Evolutionary conservation across 169 alveolate genomes (phyloP).

Genomic region (Eimeria necatrix): DNA sequence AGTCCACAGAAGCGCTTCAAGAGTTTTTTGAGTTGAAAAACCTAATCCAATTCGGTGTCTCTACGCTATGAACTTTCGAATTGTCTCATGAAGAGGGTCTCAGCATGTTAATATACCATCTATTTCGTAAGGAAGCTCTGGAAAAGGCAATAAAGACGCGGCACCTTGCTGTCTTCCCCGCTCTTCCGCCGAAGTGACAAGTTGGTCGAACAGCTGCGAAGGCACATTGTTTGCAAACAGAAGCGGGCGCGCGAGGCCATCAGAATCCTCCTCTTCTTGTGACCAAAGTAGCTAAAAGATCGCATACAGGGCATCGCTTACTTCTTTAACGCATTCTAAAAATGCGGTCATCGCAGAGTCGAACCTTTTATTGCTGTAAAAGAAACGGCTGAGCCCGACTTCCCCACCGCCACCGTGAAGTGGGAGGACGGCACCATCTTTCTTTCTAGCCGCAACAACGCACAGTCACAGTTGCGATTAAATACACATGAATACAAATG

Average conservation of each 20-base stretch:
- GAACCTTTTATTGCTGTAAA: conserved; percentile 71
- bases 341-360: conserved; percentile 80
- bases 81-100: not conserved
- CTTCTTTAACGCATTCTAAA: conserved; percentile 78
- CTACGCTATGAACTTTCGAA: too few relatives aligned
- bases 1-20: not conserved
- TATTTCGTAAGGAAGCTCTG: conserved; percentile 79
- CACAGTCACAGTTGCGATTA: not conserved
- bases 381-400: conserved; percentile 77
- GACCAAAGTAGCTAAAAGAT: not conserved
- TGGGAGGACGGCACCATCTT: conserved; percentile 74
- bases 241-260: not conserved
- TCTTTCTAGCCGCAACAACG: conserved; percentile 49
- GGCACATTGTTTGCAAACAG: conserved; percentile 2
- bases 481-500: not conserved
- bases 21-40: too few relatives aligned
- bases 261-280: not conserved
- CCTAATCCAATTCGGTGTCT: too few relatives aligned
- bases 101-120: conserved; percentile 46
- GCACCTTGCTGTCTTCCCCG: conserved; percentile 64
- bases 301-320: not conserved
- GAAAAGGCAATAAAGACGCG: conserved; percentile 47
- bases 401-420: conserved; percentile 81
- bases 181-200: conserved; percentile 65
- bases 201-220: conserved; percentile 75